A percentile compares a stretch with the other conserved stretches of the same genome.
Evolutionary conservation across 345 rosid genomes (phyloP).

Genomic region (Sonneratia alba): DNA sequence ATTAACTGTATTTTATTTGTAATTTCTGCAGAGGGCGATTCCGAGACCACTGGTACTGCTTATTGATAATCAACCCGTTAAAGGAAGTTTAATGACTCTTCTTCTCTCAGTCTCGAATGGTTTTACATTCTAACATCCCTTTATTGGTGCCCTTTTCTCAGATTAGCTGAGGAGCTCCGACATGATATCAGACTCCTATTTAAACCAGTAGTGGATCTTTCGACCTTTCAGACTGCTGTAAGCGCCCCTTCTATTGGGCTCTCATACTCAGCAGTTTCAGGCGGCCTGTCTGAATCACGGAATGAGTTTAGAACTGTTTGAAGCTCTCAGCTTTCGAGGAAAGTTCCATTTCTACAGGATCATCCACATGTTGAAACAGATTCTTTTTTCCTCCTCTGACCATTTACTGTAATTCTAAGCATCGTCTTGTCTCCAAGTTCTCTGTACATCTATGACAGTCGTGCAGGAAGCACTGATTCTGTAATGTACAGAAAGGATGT

Average conservation of each 20-base stretch:
- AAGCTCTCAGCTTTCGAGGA: neutral
- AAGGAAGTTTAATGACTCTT: no score
- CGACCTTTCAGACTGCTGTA: neutral
- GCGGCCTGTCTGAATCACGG: neutral
- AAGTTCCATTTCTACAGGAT: neutral
- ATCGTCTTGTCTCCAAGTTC: neutral
- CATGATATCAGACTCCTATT: neutral
- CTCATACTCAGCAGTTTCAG: neutral
- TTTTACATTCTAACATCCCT: neutral
- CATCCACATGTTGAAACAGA: neutral
- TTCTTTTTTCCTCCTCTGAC: neutral
- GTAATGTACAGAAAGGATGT: no score
- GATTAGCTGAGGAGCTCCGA: neutral
- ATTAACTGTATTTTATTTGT: neutral
- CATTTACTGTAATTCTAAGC: neutral
- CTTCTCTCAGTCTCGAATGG: no score
- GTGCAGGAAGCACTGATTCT: no score
- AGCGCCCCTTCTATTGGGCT: neutral
- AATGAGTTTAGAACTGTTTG: neutral
- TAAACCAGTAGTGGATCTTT: neutral
- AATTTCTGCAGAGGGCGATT: neutral
- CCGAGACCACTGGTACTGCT: neutral
- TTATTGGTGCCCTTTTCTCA: neutral
- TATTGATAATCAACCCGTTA: neutral
- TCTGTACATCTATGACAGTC: neutral